Evolutionary conservation across 345 rosid genomes (phyloP).

Genomic region (Syzygium oleosum): DNA sequence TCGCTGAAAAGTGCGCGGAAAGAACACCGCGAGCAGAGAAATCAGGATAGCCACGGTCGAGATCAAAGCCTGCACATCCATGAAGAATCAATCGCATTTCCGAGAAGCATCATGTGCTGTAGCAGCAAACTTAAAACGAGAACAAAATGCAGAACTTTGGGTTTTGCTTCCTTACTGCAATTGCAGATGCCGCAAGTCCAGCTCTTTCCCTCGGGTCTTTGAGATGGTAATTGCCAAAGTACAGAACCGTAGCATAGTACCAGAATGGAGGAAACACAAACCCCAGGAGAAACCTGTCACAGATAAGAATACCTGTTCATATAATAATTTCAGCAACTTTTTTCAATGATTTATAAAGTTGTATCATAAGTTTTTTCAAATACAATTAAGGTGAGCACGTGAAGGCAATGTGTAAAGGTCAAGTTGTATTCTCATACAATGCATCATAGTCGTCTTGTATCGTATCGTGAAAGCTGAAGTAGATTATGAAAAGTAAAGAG

Average conservation of each 20-base stretch:
- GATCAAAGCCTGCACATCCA: constrained; percentile 11
- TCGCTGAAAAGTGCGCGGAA: background rate
- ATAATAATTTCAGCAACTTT: background rate
- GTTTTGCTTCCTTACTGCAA: constrained; percentile 10
- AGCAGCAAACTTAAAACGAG: background rate
- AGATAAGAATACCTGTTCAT: background rate
- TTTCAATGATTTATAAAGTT: background rate
- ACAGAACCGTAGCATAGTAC: constrained; percentile 18
- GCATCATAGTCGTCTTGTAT: fast-evolving
- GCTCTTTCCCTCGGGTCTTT: constrained; percentile 21
- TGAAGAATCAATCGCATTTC: background rate
- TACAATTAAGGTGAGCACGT: too few relatives aligned
- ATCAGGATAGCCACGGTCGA: constrained; percentile 3
- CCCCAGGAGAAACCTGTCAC: constrained; percentile 15
- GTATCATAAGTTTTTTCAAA: background rate
- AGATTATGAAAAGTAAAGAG: fast-evolving
- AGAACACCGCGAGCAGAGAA: constrained; percentile 1
- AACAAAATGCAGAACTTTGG: background rate
- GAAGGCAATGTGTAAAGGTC: background rate
- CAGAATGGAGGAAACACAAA: constrained; percentile 15
- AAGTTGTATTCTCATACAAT: background rate
- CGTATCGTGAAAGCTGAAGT: background rate
- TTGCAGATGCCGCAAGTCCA: constrained; percentile 32
- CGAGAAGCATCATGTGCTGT: background rate
- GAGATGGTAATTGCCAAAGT: constrained; percentile 4